These are phyloP conservation scores for Hanseniaspora gamundiae DNA, from an alignment of 1,139 yeast genomes.

Conservation along the genomic window DNA sequence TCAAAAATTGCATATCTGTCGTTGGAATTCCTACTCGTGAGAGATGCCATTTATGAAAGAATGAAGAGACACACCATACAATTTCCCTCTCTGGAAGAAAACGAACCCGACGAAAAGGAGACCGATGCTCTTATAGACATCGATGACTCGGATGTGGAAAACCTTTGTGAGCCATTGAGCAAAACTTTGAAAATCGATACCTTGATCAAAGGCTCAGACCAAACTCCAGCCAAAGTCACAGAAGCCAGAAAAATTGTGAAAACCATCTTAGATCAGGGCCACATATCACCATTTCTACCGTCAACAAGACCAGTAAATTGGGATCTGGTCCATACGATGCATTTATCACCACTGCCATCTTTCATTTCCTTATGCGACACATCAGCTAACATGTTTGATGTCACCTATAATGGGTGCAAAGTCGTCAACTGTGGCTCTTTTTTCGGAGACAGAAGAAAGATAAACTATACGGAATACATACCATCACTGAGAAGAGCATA, in stretches of 20 bases:
- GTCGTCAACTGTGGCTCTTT: slow-evolving; percentile 62
- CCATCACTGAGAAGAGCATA: slow-evolving; percentile 44
- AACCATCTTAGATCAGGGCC: slow-evolving; percentile 78
- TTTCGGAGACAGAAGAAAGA: slow-evolving; percentile 31
- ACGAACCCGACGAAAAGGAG: slow-evolving; percentile 5
- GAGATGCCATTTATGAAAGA: slow-evolving; percentile 63
- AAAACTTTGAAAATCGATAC: slow-evolving; percentile 16
- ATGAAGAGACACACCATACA: slow-evolving; percentile 57
- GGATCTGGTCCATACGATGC: slow-evolving; percentile 55
- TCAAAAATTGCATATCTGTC: slow-evolving; percentile 63
- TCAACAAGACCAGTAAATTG: slow-evolving; percentile 53
- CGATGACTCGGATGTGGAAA: slow-evolving; percentile 6
- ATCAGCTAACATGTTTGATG: slow-evolving; percentile 57
- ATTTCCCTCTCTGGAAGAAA: slow-evolving; percentile 31
- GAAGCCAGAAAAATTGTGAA: slow-evolving; percentile 70
- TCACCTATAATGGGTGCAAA: slow-evolving; percentile 73
- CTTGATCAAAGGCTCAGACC: slow-evolving; percentile 20
- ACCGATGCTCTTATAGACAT: no score
- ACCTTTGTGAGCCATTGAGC: slow-evolving; percentile 2
- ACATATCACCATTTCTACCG: slow-evolving; percentile 64
- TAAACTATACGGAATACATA: slow-evolving; percentile 59
- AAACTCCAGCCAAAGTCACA: slow-evolving; percentile 28
- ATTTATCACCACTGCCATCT: slow-evolving; percentile 72
- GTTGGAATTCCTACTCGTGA: slow-evolving; percentile 64
- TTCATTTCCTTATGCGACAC: slow-evolving; percentile 54